Percentiles rank a stretch among this genome's conserved stretches.
These are phyloP conservation scores for Cladophialophora exuberans DNA, from an alignment of 2,329 filamentous ascomycete species.

Conservation along the genomic window DNA sequence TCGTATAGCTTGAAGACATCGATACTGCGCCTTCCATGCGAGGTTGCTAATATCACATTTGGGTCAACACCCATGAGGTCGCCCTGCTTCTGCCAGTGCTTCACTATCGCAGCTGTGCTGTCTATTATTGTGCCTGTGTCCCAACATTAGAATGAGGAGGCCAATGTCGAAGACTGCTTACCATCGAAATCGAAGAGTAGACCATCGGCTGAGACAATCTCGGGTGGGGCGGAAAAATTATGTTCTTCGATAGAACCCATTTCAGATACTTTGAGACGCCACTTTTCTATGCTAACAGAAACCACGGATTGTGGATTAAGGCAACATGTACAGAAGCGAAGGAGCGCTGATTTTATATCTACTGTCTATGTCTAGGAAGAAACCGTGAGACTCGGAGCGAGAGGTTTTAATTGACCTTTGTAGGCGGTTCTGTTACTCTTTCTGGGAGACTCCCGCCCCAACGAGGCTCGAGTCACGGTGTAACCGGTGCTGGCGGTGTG, in stretches of 20 bases:
- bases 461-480: too few relatives aligned
- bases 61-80: slow-evolving; percentile 82
- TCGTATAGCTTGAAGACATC: slow-evolving; percentile 80
- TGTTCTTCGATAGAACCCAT: slow-evolving; percentile 38
- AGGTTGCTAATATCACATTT: slow-evolving; percentile 83
- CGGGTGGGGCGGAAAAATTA: slow-evolving; percentile 46
- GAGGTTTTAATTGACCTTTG: too few relatives aligned
- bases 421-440: too few relatives aligned
- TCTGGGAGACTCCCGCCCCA: too few relatives aligned
- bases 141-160: too few relatives aligned
- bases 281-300: not conserved
- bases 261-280: not conserved
- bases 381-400: too few relatives aligned
- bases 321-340: not conserved
- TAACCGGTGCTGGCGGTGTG: too few relatives aligned
- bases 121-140: slow-evolving; percentile 52
- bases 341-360: not conserved
- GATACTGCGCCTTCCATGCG: slow-evolving; percentile 87
- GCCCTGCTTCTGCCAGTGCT: slow-evolving; percentile 66
- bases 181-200: slow-evolving; percentile 53
- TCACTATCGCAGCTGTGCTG: slow-evolving; percentile 60
- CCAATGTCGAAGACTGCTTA: slow-evolving; percentile 10
- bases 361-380: too few relatives aligned
- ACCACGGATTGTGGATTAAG: not conserved
- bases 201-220: slow-evolving; percentile 45